Base-by-base conservation (phyloP, 148 eudicot species). In the Diospyros kaki region DNA sequence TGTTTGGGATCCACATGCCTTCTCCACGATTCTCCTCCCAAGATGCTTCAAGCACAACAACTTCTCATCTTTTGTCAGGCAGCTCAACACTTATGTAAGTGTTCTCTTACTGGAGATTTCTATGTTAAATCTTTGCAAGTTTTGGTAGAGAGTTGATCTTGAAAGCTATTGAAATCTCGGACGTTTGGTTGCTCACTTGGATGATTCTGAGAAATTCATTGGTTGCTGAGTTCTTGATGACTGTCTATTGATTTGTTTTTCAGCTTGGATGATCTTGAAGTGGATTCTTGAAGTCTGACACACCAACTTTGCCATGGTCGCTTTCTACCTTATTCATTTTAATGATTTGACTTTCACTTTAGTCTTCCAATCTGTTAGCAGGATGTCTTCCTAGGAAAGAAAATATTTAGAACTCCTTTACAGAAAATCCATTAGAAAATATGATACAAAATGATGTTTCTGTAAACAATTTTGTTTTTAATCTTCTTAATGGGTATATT, bases 31-130 rank as follows among this genome's bases (percentile, higher is more conserved):
- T 85, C 77, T 94, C 55, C 87, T 94, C 5, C 98, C 97, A 1
- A 83, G 87, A 74, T 85, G 74, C 78, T 94, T 94, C 84, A 94
- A 92, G 90, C 98, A 94, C 74, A 89, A 81, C 62, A 92, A 94
- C 60, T 90, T 92, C 85, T 94, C 98, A 4, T 92, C 97, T 81
- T 94, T 94, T 81, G 95, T 94, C 13, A 89, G 98, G 78, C 97
- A 94, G 82, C 96, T 94, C 54, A 94, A 94, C 71, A 94, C 98
- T 76, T 92, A 92, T 82, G 98, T 92, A 86, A 90, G 98, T 85
- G 69, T 3, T 44, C 69, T 41, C 52, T 48, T 48, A 4, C 52
- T 48, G 52, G 4, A 4, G 59, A 6, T 55, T 55, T 55, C 12
- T 55, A 6, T 13, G 8, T 48, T 8, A 4, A 48, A 48, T 48